These are phyloP conservation scores for Fraxinus floribunda DNA, from an alignment of 305 asterid genomes.

Conservation along the genomic window DNA sequence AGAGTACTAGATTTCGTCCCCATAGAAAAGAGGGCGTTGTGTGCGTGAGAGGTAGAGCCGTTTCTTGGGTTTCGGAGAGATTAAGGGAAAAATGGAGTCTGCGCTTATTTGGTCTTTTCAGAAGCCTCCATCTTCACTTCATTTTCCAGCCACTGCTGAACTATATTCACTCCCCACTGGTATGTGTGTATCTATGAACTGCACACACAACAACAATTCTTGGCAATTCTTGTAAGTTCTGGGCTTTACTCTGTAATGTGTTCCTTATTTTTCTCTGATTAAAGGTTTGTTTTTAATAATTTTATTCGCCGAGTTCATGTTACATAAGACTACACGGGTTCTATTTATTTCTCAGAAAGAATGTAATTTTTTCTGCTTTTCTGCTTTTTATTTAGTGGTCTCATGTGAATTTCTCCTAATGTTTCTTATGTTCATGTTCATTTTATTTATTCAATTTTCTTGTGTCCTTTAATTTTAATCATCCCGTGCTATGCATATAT, in stretches of 20 bases:
- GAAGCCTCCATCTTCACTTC: slow-evolving; percentile 41
- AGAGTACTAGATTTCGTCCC: background rate
- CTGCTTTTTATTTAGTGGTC: background rate
- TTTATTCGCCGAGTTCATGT: background rate
- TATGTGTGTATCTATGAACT: slow-evolving; percentile 13
- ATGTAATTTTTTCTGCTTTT: background rate
- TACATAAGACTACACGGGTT: background rate
- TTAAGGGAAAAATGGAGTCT: slow-evolving; percentile 55
- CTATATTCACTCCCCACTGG: slow-evolving; percentile 39
- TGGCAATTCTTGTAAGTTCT: background rate
- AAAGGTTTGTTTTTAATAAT: background rate
- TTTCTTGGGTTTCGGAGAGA: background rate
- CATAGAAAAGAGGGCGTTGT: background rate
- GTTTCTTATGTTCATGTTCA: background rate
- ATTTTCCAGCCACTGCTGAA: slow-evolving; percentile 44
- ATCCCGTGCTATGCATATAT: background rate
- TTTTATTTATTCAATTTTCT: background rate
- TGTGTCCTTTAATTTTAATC: background rate
- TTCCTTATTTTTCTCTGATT: background rate
- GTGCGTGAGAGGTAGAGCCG: background rate
- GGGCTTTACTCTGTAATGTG: background rate
- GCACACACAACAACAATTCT: background rate
- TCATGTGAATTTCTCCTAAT: background rate
- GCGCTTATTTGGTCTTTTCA: slow-evolving; percentile 50
- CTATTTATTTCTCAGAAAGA: background rate